A percentile compares a stretch with the other conserved stretches of the same genome.
Conservation (phyloP, 208 protist genomes). For the Trichomonas vaginalis region DNA sequence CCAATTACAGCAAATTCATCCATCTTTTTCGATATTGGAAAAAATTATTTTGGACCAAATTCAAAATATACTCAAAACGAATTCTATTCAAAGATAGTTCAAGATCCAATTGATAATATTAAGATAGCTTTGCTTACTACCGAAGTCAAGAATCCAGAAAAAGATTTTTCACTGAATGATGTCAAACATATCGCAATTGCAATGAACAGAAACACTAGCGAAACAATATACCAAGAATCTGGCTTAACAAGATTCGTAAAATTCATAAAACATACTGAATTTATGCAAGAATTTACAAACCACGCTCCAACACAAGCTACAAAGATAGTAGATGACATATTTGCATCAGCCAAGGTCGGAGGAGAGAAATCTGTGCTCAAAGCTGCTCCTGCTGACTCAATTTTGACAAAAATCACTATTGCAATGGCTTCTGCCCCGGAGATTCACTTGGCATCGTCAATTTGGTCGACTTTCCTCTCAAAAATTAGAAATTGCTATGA, state of each 20-base stretch:
- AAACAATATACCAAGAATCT: not conserved
- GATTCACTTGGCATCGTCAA: not conserved
- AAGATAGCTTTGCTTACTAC: not conserved
- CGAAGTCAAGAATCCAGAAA: not conserved
- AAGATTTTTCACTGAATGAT: not conserved
- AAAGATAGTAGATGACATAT: not conserved
- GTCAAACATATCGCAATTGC: not conserved
- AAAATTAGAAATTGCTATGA: not conserved
- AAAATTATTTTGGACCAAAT: not conserved
- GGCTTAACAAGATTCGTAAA: not conserved
- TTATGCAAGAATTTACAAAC: not conserved
- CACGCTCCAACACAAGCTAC: not conserved
- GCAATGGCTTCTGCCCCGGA: not conserved
- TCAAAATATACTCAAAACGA: not conserved
- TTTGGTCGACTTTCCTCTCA: not conserved
- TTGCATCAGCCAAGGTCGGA: not conserved
- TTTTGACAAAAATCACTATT: not conserved
- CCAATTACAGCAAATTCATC: not conserved
- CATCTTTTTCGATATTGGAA: not conserved
- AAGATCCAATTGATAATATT: not conserved
- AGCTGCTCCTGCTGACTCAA: not conserved
- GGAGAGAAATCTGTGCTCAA: not conserved
- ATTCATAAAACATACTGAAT: not conserved
- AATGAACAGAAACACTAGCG: not conserved
- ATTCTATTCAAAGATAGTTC: not conserved